These are phyloP conservation scores for Climacium dendroides DNA, from an alignment of 225 moss, liverwort and hornwort species.

Conservation along the genomic window DNA sequence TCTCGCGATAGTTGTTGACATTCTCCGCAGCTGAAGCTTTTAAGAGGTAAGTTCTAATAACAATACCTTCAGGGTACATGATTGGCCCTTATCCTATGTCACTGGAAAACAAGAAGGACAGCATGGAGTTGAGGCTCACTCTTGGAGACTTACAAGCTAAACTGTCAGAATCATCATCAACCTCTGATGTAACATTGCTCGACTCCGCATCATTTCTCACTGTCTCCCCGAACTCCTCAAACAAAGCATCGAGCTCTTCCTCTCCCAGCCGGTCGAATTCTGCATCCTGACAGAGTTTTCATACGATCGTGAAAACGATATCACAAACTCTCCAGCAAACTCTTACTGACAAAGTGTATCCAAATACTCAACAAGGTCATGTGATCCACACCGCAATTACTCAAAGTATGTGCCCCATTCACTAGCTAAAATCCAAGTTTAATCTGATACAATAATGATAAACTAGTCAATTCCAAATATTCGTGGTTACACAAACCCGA, in stretches of 20 bases:
- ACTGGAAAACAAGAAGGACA: not conserved
- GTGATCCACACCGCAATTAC: not conserved
- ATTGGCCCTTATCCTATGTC: not conserved
- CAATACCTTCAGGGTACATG: not conserved
- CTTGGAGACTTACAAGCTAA: conserved; percentile 28
- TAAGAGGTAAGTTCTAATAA: not conserved
- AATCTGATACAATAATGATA: not conserved
- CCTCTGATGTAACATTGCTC: conserved; percentile 16
- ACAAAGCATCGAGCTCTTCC: conserved; percentile 33
- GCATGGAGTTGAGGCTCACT: not conserved
- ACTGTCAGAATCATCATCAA: conserved; percentile 45
- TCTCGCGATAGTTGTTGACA: not conserved
- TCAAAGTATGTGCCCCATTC: not conserved
- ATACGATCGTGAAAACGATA: not conserved
- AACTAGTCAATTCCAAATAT: not conserved
- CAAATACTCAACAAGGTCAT: not conserved
- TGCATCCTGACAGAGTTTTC: not conserved
- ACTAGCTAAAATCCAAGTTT: not conserved
- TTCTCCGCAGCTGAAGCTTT: not conserved
- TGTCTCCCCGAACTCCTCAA: conserved; percentile 43
- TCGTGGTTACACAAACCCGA: not conserved
- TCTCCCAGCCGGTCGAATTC: conserved; percentile 30
- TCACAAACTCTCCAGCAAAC: not conserved
- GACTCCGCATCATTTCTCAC: conserved; percentile 17
- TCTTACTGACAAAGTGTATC: not conserved